These are phyloP conservation scores for Phaffomyces opuntiae DNA, from an alignment of 805 yeast genomes.

Conservation along the genomic window DNA sequence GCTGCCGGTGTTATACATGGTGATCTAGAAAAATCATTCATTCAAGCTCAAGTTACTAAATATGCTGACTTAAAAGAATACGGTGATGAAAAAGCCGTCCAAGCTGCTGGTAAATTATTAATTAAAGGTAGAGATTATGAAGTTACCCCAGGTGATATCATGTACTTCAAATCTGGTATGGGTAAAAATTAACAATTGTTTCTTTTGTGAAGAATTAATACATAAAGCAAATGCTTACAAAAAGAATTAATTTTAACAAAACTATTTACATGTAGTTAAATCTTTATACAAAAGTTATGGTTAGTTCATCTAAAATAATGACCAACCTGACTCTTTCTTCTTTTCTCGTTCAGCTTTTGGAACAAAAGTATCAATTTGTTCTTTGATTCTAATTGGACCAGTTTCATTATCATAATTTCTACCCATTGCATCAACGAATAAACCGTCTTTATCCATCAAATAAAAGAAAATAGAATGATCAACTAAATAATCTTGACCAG, in stretches of 20 bases:
- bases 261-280: conserved; percentile 1
- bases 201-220: conserved; percentile 17
- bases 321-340: conserved; percentile 53
- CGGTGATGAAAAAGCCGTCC: conserved; percentile 76
- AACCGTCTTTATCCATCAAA: conserved; percentile 97
- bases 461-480: conserved; percentile 97
- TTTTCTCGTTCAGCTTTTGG: conserved; percentile 66
- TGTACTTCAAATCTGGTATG: conserved; percentile 90
- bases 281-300: too few relatives aligned
- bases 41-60: conserved; percentile 88
- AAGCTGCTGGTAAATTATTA: conserved; percentile 81
- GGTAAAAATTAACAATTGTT: conserved; percentile 43
- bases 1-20: conserved; percentile 98
- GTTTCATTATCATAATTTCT: conserved; percentile 77
- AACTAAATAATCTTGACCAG: conserved; percentile 93
- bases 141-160: conserved; percentile 91
- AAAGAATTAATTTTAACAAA: too few relatives aligned
- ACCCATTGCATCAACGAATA: conserved; percentile 90
- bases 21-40: conserved; percentile 90
- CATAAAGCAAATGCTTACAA: background rate
- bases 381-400: conserved; percentile 70
- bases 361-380: conserved; percentile 67
- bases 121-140: conserved; percentile 93
- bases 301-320: conserved; percentile 18
- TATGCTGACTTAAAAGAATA: conserved; percentile 70